phyloP scores from a whole-genome alignment of 2,329 filamentous ascomycete species.

The Exophiala viscosa region DNA sequence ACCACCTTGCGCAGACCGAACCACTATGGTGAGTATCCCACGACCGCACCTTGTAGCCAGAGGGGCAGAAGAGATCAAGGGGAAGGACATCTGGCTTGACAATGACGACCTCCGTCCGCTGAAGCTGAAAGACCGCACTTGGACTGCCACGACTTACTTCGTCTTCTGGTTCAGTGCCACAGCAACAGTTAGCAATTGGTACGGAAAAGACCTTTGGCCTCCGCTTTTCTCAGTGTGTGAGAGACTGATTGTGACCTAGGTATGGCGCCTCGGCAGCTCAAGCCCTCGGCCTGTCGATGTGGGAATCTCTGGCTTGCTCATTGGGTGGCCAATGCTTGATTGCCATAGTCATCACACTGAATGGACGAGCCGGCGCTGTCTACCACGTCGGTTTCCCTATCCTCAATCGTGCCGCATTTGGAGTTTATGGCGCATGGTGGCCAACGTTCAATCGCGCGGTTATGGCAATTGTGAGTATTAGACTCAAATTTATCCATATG shows the following conservation, averaged over 20 bases:
- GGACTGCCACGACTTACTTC: constrained; percentile 40
- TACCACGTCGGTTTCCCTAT: constrained; percentile 46
- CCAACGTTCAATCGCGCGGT: constrained; percentile 38
- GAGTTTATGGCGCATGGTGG: constrained; percentile 46
- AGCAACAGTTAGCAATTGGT: constrained; percentile 14
- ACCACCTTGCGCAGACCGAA: too few relatives aligned
- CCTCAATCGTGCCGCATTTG: constrained; percentile 42
- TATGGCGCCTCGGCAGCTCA: constrained; percentile 41
- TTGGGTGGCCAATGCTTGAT: constrained; percentile 43
- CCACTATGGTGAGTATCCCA: too few relatives aligned
- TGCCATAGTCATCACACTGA: constrained; percentile 40
- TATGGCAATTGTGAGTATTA: constrained; percentile 39
- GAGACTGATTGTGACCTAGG: constrained; percentile 35
- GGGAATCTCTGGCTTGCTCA: constrained; percentile 45
- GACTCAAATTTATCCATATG: background rate
- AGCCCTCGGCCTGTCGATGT: constrained; percentile 47
- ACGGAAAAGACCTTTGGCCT: constrained; percentile 30
- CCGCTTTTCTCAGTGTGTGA: too few relatives aligned
- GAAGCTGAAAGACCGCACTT: constrained; percentile 39
- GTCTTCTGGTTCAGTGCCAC: constrained; percentile 42
- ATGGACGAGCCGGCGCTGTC: constrained; percentile 42
- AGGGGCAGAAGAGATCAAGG: constrained; percentile 29
- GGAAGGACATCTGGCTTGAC: constrained; percentile 35
- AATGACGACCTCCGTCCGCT: constrained; percentile 43
- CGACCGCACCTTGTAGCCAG: constrained; percentile 4